Conservation (phyloP, 331 rosid genomes). For the Quercus lobata region DNA sequence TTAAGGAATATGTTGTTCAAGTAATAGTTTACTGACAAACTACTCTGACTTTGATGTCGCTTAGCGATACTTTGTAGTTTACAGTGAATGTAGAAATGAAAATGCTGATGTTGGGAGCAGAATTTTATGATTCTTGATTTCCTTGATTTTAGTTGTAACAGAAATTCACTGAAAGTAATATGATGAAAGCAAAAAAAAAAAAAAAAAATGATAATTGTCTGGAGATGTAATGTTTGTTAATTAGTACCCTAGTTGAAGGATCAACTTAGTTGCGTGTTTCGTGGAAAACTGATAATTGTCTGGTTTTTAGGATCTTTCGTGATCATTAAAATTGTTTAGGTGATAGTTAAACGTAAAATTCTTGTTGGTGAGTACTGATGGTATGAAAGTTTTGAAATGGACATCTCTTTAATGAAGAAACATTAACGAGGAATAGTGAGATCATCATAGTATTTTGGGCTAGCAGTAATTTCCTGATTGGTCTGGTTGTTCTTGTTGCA, state of each 20-base stretch:
- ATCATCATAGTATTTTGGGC: neutral
- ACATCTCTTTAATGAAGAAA: neutral
- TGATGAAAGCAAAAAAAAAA: neutral
- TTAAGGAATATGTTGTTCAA: neutral
- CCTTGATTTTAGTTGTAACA: neutral
- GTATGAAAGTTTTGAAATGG: neutral
- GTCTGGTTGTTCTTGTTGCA: neutral
- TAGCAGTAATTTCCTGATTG: neutral
- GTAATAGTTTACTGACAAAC: neutral
- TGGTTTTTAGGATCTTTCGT: too few relatives aligned
- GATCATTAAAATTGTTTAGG: too few relatives aligned
- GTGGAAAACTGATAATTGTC: too few relatives aligned
- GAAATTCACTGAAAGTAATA: neutral
- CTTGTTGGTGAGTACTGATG: neutral
- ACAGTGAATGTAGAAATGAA: neutral
- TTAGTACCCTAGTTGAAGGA: neutral
- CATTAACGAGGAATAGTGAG: neutral
- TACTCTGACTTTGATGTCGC: neutral
- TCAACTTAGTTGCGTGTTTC: too few relatives aligned
- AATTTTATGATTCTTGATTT: neutral
- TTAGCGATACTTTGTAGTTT: neutral
- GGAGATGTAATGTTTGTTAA: neutral
- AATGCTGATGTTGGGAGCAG: neutral
- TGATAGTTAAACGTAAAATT: neutral
- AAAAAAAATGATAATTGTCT: too few relatives aligned